A percentile compares a stretch with the other conserved stretches of the same genome.
Evolutionary conservation across 1,284 basidiomycete genomes (phyloP).

Genomic region (Inonotus obliquus): DNA sequence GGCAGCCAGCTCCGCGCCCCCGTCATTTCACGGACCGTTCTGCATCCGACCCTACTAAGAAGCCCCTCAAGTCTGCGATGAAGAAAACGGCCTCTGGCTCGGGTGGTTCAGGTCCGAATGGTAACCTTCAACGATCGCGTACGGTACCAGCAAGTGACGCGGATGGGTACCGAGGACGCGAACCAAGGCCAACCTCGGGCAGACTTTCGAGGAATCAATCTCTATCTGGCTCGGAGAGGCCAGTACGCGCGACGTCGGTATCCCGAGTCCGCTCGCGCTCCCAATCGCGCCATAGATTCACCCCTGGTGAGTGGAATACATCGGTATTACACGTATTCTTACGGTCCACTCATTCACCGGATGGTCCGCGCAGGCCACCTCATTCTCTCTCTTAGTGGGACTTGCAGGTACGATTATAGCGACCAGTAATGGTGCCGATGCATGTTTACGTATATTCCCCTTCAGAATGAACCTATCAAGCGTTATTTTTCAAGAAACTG

Average conservation of each 20-base stretch:
- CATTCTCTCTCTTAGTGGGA: constrained; percentile 13
- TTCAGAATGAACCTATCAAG: constrained; percentile 39
- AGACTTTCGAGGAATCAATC: constrained; percentile 29
- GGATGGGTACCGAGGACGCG: constrained; percentile 8
- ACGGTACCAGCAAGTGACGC: constrained; percentile 7
- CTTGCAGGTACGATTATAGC: neutral
- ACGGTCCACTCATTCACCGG: neutral
- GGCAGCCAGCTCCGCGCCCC: neutral
- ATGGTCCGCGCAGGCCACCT: constrained; percentile 5
- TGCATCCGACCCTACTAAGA: constrained; percentile 20
- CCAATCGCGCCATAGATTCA: constrained; percentile 30
- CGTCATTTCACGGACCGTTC: constrained; percentile 19
- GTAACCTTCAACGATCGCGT: constrained; percentile 10
- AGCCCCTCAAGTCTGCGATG: constrained; percentile 52
- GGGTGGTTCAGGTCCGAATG: neutral
- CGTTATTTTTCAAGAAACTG: constrained; percentile 31
- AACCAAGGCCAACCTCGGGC: constrained; percentile 7
- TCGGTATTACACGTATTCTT: neutral
- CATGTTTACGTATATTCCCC: constrained; percentile 7
- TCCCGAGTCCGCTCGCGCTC: constrained; percentile 30
- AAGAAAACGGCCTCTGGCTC: constrained; percentile 36
- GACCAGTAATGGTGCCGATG: neutral
- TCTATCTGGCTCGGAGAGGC: constrained; percentile 29
- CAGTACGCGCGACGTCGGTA: constrained; percentile 22
- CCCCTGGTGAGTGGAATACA: constrained; percentile 27